A percentile compares a stretch with the other conserved stretches of the same genome.
These are phyloP conservation scores for Pleurotus salmoneostramineus DNA, from an alignment of 768 basidiomycete species.

Conservation along the genomic window DNA sequence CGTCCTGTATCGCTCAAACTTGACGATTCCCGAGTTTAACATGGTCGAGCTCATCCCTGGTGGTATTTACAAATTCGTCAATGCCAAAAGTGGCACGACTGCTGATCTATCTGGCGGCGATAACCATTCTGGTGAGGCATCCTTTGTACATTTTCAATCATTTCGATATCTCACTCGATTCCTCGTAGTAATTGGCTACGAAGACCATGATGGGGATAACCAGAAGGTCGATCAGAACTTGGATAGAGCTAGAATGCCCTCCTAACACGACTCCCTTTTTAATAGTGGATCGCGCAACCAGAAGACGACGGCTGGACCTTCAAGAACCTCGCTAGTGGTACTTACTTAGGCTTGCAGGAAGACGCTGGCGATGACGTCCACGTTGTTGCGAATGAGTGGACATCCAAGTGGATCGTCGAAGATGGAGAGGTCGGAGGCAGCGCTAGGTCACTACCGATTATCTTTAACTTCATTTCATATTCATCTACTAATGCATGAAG, in stretches of 20 bases:
- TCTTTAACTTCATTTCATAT: not conserved
- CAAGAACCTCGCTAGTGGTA: slow-evolving; percentile 24
- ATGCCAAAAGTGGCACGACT: slow-evolving; percentile 35
- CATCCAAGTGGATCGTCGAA: slow-evolving; percentile 34
- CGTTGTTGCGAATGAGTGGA: slow-evolving; percentile 22
- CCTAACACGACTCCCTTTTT: not conserved
- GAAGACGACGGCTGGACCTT: slow-evolving; percentile 23
- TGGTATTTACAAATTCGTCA: slow-evolving; percentile 30
- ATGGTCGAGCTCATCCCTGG: slow-evolving; percentile 20
- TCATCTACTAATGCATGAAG: not conserved
- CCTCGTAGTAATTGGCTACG: slow-evolving; percentile 36
- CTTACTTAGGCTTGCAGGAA: slow-evolving; percentile 26
- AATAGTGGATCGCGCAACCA: slow-evolving; percentile 31
- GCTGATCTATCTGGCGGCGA: slow-evolving; percentile 42
- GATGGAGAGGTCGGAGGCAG: slow-evolving; percentile 22
- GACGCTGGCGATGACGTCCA: slow-evolving; percentile 22
- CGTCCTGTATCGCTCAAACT: not conserved
- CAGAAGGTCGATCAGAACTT: slow-evolving; percentile 28
- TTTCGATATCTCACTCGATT: not conserved
- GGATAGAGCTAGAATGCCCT: not conserved
- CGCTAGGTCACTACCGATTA: slow-evolving; percentile 20
- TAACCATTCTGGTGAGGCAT: slow-evolving; percentile 26
- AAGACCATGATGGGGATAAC: slow-evolving; percentile 33
- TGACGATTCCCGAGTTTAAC: not conserved
- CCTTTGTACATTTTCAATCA: not conserved